phyloP scores from a whole-genome alignment of 2,329 filamentous ascomycete genomes.

The Epichloe scottii region DNA sequence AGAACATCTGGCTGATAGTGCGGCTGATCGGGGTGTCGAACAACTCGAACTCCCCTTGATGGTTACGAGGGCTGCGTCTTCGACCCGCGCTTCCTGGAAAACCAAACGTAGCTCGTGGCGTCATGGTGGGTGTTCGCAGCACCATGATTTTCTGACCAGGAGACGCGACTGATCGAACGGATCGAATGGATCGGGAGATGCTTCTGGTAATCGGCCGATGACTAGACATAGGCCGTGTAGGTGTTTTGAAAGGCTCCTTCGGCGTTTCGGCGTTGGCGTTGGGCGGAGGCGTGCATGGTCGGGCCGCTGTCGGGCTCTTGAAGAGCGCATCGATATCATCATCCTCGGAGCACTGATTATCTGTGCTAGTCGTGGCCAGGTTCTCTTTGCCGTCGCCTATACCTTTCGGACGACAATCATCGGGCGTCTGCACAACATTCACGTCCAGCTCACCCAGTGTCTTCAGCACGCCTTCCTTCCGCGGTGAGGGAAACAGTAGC shows the following conservation, averaged over 20 bases:
- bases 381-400: constrained; percentile 31
- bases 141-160: constrained; percentile 28
- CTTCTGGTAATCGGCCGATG: constrained; percentile 50
- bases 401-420: constrained; percentile 21
- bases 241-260: constrained; percentile 45
- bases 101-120: constrained; percentile 20
- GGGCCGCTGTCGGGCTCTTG: constrained; percentile 36
- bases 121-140: constrained; percentile 38
- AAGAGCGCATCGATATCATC: constrained; percentile 55
- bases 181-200: constrained; percentile 43
- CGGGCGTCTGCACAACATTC: constrained; percentile 36
- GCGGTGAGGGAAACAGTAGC: constrained; percentile 65
- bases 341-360: constrained; percentile 21
- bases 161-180: constrained; percentile 30
- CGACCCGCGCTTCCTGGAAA: constrained; percentile 20
- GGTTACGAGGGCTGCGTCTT: constrained; percentile 31
- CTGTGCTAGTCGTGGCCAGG: constrained; percentile 14
- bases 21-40: constrained; percentile 48
- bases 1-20: constrained; percentile 51
- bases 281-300: constrained; percentile 41
- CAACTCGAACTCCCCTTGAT: constrained; percentile 25
- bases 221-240: constrained; percentile 47
- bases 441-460: constrained; percentile 45
- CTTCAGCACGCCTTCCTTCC: constrained; percentile 50
- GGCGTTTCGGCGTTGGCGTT: constrained; percentile 25